Evolutionary conservation across 2,329 filamentous ascomycete species (phyloP).

Genomic region (Fusarium azukiicola): DNA sequence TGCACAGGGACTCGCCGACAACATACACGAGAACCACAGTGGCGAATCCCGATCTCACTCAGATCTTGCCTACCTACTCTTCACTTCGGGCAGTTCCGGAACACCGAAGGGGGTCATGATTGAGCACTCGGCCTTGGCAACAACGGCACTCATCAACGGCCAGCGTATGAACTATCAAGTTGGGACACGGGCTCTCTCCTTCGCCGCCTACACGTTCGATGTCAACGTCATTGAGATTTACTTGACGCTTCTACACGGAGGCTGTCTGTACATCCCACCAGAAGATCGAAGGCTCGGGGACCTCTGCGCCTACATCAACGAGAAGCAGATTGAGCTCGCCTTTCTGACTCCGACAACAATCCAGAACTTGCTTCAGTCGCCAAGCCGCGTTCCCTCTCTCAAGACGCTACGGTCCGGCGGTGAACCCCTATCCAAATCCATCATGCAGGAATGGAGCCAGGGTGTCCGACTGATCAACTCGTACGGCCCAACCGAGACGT

Average conservation of each 20-base stretch:
- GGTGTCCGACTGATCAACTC: slow-evolving; percentile 1
- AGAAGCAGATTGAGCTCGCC: slow-evolving; percentile 6
- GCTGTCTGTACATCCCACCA: neutral
- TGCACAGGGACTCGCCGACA: neutral
- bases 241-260: neutral
- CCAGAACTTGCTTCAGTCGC: neutral
- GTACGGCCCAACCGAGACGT: neutral
- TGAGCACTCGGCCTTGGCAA: neutral
- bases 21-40: too few relatives aligned
- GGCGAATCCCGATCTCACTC: neutral
- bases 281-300: neutral
- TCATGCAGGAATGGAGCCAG: neutral
- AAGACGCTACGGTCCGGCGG: neutral
- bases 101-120: slow-evolving; percentile 21
- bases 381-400: neutral
- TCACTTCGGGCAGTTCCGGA: slow-evolving; percentile 17
- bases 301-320: neutral
- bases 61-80: slow-evolving; percentile 7
- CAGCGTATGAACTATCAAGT: neutral
- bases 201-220: slow-evolving; percentile 18
- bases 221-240: neutral
- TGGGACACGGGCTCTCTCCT: neutral
- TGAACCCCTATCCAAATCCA: neutral
- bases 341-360: neutral
- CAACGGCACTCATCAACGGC: neutral